These are phyloP conservation scores for Lasiodiplodia citricola DNA, from an alignment of 2,329 filamentous ascomycete species.

Conservation along the genomic window DNA sequence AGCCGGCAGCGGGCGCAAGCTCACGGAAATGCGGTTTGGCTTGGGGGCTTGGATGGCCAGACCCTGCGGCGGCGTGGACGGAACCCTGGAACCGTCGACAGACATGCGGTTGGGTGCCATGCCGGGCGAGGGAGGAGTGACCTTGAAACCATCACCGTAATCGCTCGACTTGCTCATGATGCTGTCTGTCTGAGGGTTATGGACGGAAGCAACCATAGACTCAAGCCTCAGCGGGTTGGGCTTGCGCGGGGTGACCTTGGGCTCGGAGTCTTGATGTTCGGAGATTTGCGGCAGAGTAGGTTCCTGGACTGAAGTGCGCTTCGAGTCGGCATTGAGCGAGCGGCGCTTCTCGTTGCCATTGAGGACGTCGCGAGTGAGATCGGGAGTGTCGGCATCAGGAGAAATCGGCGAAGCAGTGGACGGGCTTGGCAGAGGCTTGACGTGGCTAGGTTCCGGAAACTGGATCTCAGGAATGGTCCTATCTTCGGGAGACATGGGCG, in stretches of 20 bases:
- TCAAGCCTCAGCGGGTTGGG: constrained; percentile 34
- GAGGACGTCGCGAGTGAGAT: constrained; percentile 18
- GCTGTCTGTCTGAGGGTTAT: constrained; percentile 43
- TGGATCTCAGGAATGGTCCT: constrained; percentile 40
- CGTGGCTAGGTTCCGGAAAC: constrained; percentile 38
- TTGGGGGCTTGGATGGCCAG: constrained; percentile 30
- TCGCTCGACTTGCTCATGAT: constrained; percentile 58
- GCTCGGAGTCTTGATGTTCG: constrained; percentile 24
- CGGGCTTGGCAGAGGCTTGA: constrained; percentile 23
- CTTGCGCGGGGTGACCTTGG: constrained; percentile 22
- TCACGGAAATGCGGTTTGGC: constrained; percentile 61
- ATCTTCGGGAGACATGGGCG: constrained; percentile 43
- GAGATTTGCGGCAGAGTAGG: constrained; percentile 32
- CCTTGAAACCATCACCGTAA: constrained; percentile 61
- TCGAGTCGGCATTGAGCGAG: constrained; percentile 44
- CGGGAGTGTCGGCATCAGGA: background rate
- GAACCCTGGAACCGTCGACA: background rate
- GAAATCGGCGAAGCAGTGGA: background rate
- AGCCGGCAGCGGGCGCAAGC: constrained; percentile 79
- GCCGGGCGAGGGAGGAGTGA: constrained; percentile 48
- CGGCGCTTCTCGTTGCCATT: constrained; percentile 36
- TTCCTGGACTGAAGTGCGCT: constrained; percentile 44
- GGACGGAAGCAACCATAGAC: constrained; percentile 44
- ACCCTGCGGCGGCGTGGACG: constrained; percentile 17
- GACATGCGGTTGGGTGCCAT: constrained; percentile 8